A percentile compares a stretch with the other conserved stretches of the same genome.
These are phyloP conservation scores for Arabis alpina DNA, from an alignment of 345 rosid genomes.

Conservation along the genomic window DNA sequence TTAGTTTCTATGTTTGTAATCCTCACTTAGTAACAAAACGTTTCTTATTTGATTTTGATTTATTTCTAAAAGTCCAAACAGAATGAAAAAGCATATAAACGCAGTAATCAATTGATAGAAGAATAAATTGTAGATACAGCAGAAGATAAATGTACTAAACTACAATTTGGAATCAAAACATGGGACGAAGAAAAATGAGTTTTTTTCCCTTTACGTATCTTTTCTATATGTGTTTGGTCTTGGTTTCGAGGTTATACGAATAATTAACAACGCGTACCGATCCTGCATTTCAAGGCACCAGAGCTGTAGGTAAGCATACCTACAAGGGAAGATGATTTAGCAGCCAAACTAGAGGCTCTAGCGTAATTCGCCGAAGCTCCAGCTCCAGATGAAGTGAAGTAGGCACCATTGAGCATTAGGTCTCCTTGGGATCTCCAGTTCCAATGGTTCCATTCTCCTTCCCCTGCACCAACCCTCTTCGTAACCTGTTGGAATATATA, in stretches of 20 bases:
- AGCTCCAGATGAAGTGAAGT: conserved; percentile 55
- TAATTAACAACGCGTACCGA: conserved; percentile 52
- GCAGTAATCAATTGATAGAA: conserved; percentile 10
- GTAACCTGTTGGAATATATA: conserved; percentile 45
- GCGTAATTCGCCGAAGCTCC: conserved; percentile 53
- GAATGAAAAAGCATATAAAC: not conserved
- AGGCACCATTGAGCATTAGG: conserved; percentile 60
- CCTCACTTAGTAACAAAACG: conserved; percentile 1
- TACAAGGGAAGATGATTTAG: conserved; percentile 60
- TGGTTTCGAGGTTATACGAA: conserved; percentile 9
- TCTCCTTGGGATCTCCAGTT: conserved; percentile 74
- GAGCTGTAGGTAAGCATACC: conserved; percentile 53
- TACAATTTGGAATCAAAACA: conserved; percentile 30
- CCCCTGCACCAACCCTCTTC: conserved; percentile 43
- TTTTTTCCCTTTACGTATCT: not conserved
- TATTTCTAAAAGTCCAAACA: not conserved
- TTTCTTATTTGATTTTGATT: conserved; percentile 8
- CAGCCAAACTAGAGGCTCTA: conserved; percentile 66
- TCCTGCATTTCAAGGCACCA: conserved; percentile 53
- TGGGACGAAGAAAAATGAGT: conserved; percentile 16
- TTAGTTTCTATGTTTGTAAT: conserved; percentile 3
- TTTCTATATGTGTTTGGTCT: not conserved
- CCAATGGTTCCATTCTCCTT: conserved; percentile 52
- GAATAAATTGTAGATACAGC: conserved; percentile 1
- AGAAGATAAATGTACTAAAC: conserved; percentile 25